Evolutionary conservation across 768 basidiomycete genomes (phyloP).

Genomic region (Collybiopsis luxurians): DNA sequence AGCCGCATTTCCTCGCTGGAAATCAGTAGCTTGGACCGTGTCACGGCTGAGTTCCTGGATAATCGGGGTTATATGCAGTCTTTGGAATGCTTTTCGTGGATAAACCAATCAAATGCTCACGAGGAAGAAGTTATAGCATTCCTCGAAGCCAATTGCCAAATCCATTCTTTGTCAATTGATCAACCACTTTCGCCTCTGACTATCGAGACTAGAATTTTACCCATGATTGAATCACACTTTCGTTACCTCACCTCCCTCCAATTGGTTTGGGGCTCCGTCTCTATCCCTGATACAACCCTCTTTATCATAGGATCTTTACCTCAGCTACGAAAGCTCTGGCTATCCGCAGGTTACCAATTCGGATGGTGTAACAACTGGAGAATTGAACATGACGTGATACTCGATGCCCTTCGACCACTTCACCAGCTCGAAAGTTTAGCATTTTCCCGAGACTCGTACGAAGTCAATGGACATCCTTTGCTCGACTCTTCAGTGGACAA

Average conservation of each 20-base stretch:
- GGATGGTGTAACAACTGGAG: conserved; percentile 23
- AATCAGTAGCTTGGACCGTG: conserved; percentile 7
- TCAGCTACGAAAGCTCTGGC: conserved; percentile 22
- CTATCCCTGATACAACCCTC: conserved; percentile 18
- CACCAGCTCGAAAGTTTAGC: conserved; percentile 19
- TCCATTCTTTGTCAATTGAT: conserved; percentile 19
- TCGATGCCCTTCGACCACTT: conserved; percentile 20
- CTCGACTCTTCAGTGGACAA: conserved; percentile 17
- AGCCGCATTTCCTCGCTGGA: conserved; percentile 10
- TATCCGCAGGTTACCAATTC: conserved; percentile 24
- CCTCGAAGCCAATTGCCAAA: conserved; percentile 21
- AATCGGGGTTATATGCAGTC: conserved; percentile 19
- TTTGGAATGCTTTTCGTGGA: conserved; percentile 21
- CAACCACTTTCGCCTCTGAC: conserved; percentile 10
- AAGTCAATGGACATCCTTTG: conserved; percentile 18
- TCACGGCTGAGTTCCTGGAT: conserved; percentile 6
- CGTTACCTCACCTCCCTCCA: conserved; percentile 21
- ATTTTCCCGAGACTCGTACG: conserved; percentile 29
- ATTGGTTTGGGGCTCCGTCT: conserved; percentile 17
- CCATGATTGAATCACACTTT: conserved; percentile 13
- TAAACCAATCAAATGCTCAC: conserved; percentile 8
- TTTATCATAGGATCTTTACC: conserved; percentile 16
- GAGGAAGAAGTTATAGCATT: conserved; percentile 19
- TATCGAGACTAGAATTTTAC: conserved; percentile 19
- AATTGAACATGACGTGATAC: conserved; percentile 19